phyloP scores from a whole-genome alignment of 1,284 basidiomycete genomes.

The Neolentinus lepideus region DNA sequence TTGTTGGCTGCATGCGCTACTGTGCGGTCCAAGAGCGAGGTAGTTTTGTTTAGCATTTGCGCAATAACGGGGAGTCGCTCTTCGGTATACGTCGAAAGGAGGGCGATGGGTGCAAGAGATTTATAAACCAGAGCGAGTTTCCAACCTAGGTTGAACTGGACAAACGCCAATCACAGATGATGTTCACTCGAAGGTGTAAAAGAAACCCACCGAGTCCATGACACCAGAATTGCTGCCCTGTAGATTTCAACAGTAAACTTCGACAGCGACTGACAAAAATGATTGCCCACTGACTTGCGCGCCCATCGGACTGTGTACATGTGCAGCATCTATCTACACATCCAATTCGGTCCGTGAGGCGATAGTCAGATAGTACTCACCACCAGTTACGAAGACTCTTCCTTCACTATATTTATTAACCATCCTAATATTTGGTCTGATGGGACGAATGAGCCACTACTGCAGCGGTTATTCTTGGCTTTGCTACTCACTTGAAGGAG shows the following conservation, averaged over 20 bases:
- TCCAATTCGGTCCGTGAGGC: background rate
- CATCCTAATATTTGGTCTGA: constrained; percentile 25
- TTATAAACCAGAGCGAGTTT: constrained; percentile 31
- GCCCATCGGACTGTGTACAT: constrained; percentile 20
- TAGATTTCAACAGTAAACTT: constrained; percentile 14
- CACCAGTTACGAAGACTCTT: constrained; percentile 26
- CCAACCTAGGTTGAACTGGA: constrained; percentile 33
- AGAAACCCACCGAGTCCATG: constrained; percentile 31
- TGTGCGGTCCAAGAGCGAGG: background rate
- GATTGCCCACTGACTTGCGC: constrained; percentile 10
- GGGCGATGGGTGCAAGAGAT: constrained; percentile 18
- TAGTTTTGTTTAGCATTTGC: constrained; percentile 23
- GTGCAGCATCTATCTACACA: constrained; percentile 12
- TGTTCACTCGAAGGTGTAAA: background rate
- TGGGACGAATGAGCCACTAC: constrained; percentile 12
- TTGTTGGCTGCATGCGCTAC: background rate
- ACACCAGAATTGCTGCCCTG: constrained; percentile 30
- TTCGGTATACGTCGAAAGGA: constrained; percentile 26
- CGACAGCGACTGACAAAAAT: background rate
- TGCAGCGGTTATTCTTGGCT: constrained; percentile 10
- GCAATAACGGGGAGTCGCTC: constrained; percentile 32
- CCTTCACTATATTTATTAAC: constrained; percentile 22
- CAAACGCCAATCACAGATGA: background rate
- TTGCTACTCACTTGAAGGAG: background rate
- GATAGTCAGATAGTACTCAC: constrained; percentile 12